Evolutionary conservation across 306 rosid species (phyloP).

Genomic region (Purshia tridentata): DNA sequence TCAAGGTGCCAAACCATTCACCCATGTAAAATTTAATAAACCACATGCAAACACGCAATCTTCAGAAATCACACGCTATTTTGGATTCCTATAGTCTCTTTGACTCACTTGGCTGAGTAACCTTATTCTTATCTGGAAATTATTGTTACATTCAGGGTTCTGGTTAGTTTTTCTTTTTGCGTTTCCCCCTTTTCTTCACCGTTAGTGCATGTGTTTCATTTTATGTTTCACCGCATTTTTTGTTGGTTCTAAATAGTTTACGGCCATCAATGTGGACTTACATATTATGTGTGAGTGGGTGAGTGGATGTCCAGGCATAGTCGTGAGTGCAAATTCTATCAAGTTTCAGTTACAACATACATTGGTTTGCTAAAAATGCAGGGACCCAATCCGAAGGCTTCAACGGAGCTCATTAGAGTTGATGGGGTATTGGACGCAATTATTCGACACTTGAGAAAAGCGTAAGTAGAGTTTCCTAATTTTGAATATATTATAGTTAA

Average conservation of each 20-base stretch:
- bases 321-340: too few species aligned
- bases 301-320: too few species aligned
- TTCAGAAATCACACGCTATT: neutral
- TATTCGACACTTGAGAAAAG: conserved; percentile 77
- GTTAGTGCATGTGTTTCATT: neutral
- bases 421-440: conserved; percentile 88
- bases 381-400: conserved; percentile 93
- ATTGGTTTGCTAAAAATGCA: conserved; percentile 37
- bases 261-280: neutral
- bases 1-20: conserved; percentile 61
- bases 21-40: neutral
- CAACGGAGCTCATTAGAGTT: conserved; percentile 67
- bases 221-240: neutral
- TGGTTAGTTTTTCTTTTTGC: neutral
- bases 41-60: neutral
- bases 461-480: conserved; percentile 50
- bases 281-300: neutral
- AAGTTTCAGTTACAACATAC: conserved; percentile 13
- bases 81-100: neutral
- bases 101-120: neutral
- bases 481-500: conserved; percentile 13
- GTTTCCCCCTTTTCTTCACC: neutral
- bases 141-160: neutral
- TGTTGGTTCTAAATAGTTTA: neutral
- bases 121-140: neutral